Evolutionary conservation across 768 basidiomycete genomes (phyloP), one percentile per base, ranked within the genome.

Genomic region (Pisolithus marmoratus): DNA sequence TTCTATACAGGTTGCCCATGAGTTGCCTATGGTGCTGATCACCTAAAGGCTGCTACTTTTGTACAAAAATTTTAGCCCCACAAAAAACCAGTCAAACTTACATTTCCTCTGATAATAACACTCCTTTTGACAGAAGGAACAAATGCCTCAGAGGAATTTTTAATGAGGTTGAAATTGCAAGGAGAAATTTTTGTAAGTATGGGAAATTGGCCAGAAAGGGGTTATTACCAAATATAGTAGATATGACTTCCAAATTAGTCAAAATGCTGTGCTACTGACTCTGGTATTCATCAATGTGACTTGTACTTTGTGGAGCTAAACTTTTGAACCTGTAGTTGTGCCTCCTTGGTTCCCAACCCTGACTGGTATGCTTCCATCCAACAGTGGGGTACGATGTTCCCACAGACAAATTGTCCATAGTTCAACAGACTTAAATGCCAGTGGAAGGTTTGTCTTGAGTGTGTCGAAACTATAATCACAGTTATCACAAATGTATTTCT

Each of bases 381-480:
- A n/a, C 47, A 24, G 31, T 52, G n/a, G 42, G 38, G 55, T 60
- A 15, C 43, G n/a, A 26, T 56, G 58, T 31, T 60, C 54, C 48
- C n/a, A n/a, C 44, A 29, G 27, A n/a, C 19, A 37, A 5, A 29
- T 29, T 8, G 27, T 7, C 27, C 27, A 29, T 29, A 29, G 27
- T 8, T 29, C 27, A 5, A 54, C 29, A 9, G 61, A 61, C 9
- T 20, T 46, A 31, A 65, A 38, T 24, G 64, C 64, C 5, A 48
- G 44, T n/a, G 55, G 57, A 49, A 67, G 50, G 49, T 67, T 67
- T 19, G 53, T 48, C 31, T 62, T 54, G 22, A 67, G 54, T 11
- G 55, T 60, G 5, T 53, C 46, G 38, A 65, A 67, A 4, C 58
- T 64, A 38, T 62, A 64, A 49, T 67, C 57, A 44, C 61, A 66